phyloP scores from a whole-genome alignment of 192 early-diverging fungal species.

The Coemansia sp. region DNA sequence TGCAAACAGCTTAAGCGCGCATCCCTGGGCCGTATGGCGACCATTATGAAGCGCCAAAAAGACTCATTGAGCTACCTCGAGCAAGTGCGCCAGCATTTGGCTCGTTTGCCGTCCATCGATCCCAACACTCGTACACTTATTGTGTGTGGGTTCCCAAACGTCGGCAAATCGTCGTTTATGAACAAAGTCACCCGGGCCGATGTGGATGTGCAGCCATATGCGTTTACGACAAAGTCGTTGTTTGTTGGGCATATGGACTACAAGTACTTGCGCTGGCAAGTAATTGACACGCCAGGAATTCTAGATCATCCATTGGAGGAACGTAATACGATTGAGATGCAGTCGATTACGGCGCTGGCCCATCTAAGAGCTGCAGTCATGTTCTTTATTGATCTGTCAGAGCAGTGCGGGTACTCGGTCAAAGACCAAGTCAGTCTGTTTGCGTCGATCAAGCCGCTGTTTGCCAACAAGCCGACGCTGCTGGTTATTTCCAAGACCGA shows the following conservation, averaged over 20 bases:
- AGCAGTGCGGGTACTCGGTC: slow-evolving; percentile 98
- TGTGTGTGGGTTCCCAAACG: slow-evolving; percentile 99
- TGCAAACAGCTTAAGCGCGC: slow-evolving; percentile 99
- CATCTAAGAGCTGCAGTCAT: slow-evolving; percentile 94
- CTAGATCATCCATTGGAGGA: slow-evolving; percentile 99
- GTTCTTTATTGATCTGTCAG: slow-evolving; percentile 98
- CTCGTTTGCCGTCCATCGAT: slow-evolving; percentile 97
- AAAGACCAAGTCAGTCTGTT: slow-evolving; percentile 86
- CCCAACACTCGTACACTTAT: slow-evolving; percentile 99
- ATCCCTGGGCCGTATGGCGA: slow-evolving; percentile 99
- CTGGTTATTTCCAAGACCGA: slow-evolving; percentile 98
- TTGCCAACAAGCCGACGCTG: slow-evolving; percentile 96
- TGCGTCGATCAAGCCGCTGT: slow-evolving; percentile 95
- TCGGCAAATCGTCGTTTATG: slow-evolving; percentile 97
- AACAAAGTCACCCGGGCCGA: slow-evolving; percentile 99
- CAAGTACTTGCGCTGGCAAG: slow-evolving; percentile 99
- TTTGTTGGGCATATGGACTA: slow-evolving; percentile 99
- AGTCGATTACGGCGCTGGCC: slow-evolving; percentile 98
- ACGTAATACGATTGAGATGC: slow-evolving; percentile 99
- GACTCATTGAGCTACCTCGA: slow-evolving; percentile 96
- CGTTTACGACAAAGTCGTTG: slow-evolving; percentile 99
- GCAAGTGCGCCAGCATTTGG: slow-evolving; percentile 99
- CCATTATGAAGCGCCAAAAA: slow-evolving; percentile 98
- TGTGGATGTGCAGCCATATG: slow-evolving; percentile 99
- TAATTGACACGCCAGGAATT: slow-evolving; percentile 99